Percentiles rank a stretch among this genome's conserved stretches.
phyloP scores from a whole-genome alignment of 495 filamentous ascomycete genomes.

The Podospora comata region DNA sequence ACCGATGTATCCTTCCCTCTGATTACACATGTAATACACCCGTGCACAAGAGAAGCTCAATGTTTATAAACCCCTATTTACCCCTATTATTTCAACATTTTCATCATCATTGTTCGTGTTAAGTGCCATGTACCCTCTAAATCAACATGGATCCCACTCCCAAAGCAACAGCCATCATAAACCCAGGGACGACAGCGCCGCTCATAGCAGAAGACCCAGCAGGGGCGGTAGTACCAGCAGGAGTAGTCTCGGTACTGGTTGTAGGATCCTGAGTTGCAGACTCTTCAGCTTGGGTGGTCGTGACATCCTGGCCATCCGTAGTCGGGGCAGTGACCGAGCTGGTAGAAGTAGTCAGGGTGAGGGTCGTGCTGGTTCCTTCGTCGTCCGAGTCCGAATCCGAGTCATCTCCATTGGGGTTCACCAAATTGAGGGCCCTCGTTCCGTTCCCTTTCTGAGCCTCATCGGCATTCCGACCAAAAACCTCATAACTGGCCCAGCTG shows the following conservation, averaged over 20 bases:
- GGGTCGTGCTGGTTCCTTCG: neutral
- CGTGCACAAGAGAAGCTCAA: too few relatives aligned
- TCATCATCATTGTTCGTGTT: neutral
- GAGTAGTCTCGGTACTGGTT: neutral
- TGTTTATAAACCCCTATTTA: neutral
- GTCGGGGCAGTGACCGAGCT: neutral
- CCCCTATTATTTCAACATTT: neutral
- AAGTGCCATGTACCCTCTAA: neutral
- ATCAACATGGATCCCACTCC: neutral
- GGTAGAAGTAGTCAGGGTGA: neutral
- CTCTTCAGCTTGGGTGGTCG: too few relatives aligned
- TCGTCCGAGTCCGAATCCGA: neutral
- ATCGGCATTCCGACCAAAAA: neutral
- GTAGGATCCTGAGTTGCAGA: too few relatives aligned
- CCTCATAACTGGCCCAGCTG: constrained; percentile 8
- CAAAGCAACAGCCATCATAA: neutral
- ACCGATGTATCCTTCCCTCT: too few relatives aligned
- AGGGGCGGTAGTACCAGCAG: neutral
- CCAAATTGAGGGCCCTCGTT: neutral
- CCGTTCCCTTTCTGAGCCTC: neutral
- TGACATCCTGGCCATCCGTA: neutral
- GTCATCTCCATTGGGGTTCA: neutral
- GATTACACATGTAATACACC: too few relatives aligned
- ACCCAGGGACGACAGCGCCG: neutral
- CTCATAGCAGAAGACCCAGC: neutral